A percentile compares a stretch with the other conserved stretches of the same genome.
These are phyloP conservation scores for Yamadazyma ubonensis DNA, from an alignment of 805 yeast genomes.

Conservation along the genomic window DNA sequence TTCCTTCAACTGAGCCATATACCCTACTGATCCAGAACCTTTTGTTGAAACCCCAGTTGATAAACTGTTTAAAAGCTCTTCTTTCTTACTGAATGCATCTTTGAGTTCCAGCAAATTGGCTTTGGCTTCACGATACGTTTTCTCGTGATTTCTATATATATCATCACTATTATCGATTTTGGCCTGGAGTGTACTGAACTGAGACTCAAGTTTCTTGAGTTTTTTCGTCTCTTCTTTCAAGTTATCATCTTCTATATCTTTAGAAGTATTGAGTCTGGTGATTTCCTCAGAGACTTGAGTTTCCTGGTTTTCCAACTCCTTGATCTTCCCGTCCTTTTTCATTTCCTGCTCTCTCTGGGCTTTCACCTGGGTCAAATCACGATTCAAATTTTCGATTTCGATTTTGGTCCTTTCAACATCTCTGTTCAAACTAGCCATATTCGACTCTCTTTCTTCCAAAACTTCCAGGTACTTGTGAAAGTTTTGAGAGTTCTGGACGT, in stretches of 20 bases:
- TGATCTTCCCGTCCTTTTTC: constrained; percentile 57
- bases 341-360: constrained; percentile 55
- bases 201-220: constrained; percentile 29
- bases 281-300: constrained; percentile 56
- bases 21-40: constrained; percentile 76
- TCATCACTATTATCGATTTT: constrained; percentile 36
- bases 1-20: constrained; percentile 64
- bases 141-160: constrained; percentile 41
- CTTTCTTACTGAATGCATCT: constrained; percentile 54
- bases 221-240: constrained; percentile 51
- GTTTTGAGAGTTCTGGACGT: constrained; percentile 39
- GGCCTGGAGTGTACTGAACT: constrained; percentile 31
- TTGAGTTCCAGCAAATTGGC: constrained; percentile 45
- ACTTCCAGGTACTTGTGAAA: constrained; percentile 44
- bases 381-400: constrained; percentile 59
- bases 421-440: constrained; percentile 40
- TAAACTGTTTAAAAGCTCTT: constrained; percentile 76
- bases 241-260: constrained; percentile 57
- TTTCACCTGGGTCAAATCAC: constrained; percentile 58
- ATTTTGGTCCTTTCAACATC: constrained; percentile 45
- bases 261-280: constrained; percentile 66
- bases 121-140: constrained; percentile 45
- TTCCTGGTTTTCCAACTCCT: constrained; percentile 59
- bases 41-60: constrained; percentile 88
- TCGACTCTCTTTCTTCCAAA: constrained; percentile 40